Evolutionary conservation across 352 stramenopile species (phyloP), one percentile per base, ranked within the genome.

Genomic region (Globisporangium solare): DNA sequence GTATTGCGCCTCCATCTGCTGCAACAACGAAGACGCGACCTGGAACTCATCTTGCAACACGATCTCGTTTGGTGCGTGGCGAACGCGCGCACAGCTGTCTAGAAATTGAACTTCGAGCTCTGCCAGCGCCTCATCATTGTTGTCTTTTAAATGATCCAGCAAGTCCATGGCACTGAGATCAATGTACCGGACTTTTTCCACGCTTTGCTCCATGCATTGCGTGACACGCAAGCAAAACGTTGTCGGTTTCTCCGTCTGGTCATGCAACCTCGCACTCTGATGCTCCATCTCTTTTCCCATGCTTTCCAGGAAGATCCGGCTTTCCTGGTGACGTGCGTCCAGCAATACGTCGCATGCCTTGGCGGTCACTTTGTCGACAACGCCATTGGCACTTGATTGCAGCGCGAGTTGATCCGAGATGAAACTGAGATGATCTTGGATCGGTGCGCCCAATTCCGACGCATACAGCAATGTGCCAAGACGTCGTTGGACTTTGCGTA

Each of bases 401-500:
- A 93, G 58, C 7, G 66, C 49, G 8, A 96, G 64, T 47, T 86
- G 83, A 20, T 74, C 51, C 2, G 70, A 54, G 45, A 83, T 74
- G 15, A 73, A 76, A 3, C 60, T 47, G 2, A 96, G 43, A 6
- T 85, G 71, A 14, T 76, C 24, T 31, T 92, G 73, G 54, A 88
- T 81, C 1, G 59, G 37, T 12, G 37, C 21, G 15, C 56, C 68
- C 18, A 96, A 59, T 54, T 96, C 85, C 12, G 81, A 89, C 6
- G 74, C 76, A 50, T 79, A 88, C 32, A 93, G 54, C 11, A 94
- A 60, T n/a, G 70, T 83, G 14, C 76, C 85, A 22, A 96, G 63
- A 18, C 88, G 81, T 2, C 84, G 77, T 56, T 93, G 83, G 12
- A 92, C 69, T 39, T 79, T 83, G n/a, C 85, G 79, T 35, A 96